These are phyloP conservation scores for Astragalus glycyphyllos DNA, from an alignment of 306 rosid genomes.

Conservation along the genomic window DNA sequence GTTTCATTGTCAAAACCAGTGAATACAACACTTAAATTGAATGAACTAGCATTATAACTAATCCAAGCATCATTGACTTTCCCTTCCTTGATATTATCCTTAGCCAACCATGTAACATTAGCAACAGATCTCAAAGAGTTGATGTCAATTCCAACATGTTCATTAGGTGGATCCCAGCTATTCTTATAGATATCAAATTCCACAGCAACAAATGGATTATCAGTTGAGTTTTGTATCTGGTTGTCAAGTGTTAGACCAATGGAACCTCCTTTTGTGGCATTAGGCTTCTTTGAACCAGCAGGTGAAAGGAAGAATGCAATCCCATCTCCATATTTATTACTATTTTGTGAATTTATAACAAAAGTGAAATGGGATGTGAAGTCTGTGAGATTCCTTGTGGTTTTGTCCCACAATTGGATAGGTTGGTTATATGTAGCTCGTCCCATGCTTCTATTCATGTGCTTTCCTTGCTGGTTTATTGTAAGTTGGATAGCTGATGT, in stretches of 20 bases:
- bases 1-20: constrained; percentile 23
- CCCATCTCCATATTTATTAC: constrained; percentile 32
- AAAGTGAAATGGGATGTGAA: constrained; percentile 56
- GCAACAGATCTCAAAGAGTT: constrained; percentile 46
- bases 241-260: constrained; percentile 42
- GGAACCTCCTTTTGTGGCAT: constrained; percentile 27
- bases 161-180: constrained; percentile 11
- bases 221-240: not conserved
- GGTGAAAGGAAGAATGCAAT: constrained; percentile 57
- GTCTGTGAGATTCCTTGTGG: constrained; percentile 43
- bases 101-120: constrained; percentile 41
- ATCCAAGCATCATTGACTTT: constrained; percentile 44
- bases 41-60: constrained; percentile 44
- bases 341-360: constrained; percentile 34
- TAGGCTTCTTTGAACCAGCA: constrained; percentile 3
- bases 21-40: constrained; percentile 45
- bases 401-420: constrained; percentile 52
- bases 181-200: constrained; percentile 55
- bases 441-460: constrained; percentile 4
- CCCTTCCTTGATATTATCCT: constrained; percentile 24
- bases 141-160: constrained; percentile 58
- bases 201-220: constrained; percentile 51
- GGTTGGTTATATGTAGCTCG: constrained; percentile 43
- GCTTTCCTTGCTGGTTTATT: not conserved
- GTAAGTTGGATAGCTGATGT: constrained; percentile 38